phyloP scores from a whole-genome alignment of 2,329 filamentous ascomycete species.

The Cladosporium sp. region DNA sequence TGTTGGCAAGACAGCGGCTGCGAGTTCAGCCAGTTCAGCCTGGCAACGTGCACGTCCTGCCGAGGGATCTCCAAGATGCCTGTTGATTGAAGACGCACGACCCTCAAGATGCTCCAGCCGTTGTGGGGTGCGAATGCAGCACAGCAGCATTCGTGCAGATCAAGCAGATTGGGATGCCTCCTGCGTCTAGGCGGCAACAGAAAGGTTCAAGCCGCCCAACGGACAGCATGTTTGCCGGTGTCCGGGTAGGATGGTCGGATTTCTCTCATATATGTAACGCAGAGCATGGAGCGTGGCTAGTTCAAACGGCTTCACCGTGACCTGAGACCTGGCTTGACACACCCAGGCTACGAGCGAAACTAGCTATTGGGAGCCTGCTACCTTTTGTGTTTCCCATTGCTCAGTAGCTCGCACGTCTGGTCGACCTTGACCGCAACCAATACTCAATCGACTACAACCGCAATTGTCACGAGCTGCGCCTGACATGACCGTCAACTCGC shows the following conservation, averaged over 20 bases:
- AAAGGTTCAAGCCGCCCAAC: background rate
- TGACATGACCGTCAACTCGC: slow-evolving; percentile 12
- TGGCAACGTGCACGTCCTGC: background rate
- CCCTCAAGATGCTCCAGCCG: background rate
- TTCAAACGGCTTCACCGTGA: background rate
- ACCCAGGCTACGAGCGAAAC: background rate
- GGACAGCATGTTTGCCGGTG: no score
- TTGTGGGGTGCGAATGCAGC: background rate
- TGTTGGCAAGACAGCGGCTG: background rate
- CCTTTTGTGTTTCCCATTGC: background rate
- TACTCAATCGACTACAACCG: no score
- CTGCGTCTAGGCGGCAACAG: background rate
- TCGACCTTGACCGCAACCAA: background rate
- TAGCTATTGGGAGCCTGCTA: background rate
- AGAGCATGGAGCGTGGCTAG: no score
- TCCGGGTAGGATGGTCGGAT: no score
- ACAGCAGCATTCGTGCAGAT: background rate
- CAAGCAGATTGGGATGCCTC: background rate
- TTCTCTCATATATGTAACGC: no score
- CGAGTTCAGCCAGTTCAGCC: background rate
- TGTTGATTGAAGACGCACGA: background rate
- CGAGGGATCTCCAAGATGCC: background rate
- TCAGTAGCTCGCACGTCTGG: background rate
- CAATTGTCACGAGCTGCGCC: background rate
- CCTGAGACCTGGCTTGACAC: background rate